Conservation (phyloP, 2,329 filamentous ascomycete genomes). For the Botryotinia globosa region DNA sequence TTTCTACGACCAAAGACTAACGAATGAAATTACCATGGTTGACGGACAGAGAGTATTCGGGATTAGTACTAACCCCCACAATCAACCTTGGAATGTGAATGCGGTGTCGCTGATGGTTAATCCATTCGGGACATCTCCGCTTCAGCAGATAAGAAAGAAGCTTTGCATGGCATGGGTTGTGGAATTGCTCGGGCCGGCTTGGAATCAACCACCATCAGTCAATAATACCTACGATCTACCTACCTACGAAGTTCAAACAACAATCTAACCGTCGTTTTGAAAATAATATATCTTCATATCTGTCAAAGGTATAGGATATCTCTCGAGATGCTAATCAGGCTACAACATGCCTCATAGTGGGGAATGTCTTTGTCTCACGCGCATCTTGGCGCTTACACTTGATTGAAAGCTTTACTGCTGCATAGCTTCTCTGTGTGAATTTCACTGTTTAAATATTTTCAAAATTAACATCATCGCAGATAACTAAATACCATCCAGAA, state of each 20-base stretch:
- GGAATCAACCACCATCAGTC: not conserved
- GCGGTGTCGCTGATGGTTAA: not conserved
- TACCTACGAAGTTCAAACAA: not conserved
- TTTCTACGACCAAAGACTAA: not conserved
- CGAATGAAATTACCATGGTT: not conserved
- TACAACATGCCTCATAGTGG: too few species aligned
- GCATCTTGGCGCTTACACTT: not conserved
- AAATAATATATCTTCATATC: not conserved
- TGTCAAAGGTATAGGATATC: not conserved
- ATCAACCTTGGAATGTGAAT: not conserved
- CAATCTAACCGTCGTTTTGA: not conserved
- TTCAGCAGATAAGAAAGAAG: not conserved
- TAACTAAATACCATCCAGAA: not conserved
- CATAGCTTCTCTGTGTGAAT: not conserved
- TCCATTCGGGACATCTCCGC: not conserved
- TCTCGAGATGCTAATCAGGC: not conserved
- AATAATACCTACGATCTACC: not conserved
- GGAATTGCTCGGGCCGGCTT: not conserved
- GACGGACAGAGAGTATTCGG: not conserved
- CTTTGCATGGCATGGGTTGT: not conserved
- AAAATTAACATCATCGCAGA: not conserved
- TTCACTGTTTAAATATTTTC: not conserved
- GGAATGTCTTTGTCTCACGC: not conserved
- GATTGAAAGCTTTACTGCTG: not conserved
- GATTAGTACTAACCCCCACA: too few species aligned